Percentiles rank a stretch among this genome's conserved stretches.
phyloP scores from a whole-genome alignment of 2,329 filamentous ascomycete species.

The Aspergillus novofumigatus region DNA sequence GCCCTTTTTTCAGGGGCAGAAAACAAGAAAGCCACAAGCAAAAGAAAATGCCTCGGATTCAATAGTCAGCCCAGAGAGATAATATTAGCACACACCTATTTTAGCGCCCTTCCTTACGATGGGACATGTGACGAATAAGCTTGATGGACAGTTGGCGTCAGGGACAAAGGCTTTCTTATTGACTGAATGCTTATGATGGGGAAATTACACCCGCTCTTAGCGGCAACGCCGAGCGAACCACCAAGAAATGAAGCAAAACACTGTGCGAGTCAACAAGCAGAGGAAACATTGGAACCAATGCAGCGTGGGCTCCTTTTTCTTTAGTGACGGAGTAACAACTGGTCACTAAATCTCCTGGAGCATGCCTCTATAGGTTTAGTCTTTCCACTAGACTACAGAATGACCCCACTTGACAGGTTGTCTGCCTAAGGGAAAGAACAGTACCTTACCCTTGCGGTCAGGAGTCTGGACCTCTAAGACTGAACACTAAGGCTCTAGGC shows the following conservation, averaged over 20 bases:
- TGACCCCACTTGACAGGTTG: neutral
- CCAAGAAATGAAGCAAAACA: neutral
- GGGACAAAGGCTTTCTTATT: neutral
- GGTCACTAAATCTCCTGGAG: neutral
- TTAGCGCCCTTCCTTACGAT: neutral
- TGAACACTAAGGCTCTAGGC: conserved; percentile 4
- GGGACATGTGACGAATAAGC: neutral
- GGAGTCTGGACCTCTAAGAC: neutral
- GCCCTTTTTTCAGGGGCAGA: neutral
- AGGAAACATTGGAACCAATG: neutral
- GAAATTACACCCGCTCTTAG: neutral
- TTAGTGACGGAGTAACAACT: neutral
- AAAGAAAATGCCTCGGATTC: neutral
- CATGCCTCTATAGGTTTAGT: neutral
- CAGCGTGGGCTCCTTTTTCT: neutral
- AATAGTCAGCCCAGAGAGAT: neutral
- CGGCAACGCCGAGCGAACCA: neutral
- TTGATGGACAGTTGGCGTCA: neutral
- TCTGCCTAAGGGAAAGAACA: neutral
- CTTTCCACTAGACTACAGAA: neutral
- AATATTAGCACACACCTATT: neutral
- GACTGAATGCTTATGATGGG: neutral
- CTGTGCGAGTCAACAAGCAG: neutral
- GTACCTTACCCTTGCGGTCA: neutral
- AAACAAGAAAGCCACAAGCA: neutral